phyloP scores from a whole-genome alignment of 306 rosid species.

The Nissolia schottii region DNA sequence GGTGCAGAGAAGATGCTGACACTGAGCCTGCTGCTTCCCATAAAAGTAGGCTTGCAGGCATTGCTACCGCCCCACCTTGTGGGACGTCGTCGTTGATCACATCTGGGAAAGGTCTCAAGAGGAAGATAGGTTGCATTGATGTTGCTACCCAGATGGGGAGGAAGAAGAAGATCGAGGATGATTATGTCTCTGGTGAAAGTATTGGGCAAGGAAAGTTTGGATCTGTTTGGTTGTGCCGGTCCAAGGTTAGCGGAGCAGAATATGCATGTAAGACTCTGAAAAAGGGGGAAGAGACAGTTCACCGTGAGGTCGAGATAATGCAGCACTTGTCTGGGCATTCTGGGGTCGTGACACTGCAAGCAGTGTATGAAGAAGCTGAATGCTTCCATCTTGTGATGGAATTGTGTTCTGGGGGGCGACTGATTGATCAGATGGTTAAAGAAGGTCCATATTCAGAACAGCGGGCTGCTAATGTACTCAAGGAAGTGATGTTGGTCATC shows the following conservation, averaged over 20 bases:
- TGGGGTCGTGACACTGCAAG: constrained; percentile 89
- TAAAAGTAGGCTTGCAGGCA: constrained; percentile 81
- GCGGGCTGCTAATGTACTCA: constrained; percentile 72
- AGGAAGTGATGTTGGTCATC: constrained; percentile 92
- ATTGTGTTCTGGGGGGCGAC: constrained; percentile 84
- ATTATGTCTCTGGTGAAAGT: constrained; percentile 61
- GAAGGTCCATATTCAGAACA: constrained; percentile 84
- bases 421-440: constrained; percentile 68
- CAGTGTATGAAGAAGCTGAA: constrained; percentile 85
- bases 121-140: constrained; percentile 98
- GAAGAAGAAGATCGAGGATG: constrained; percentile 87
- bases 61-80: constrained; percentile 94
- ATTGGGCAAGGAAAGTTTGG: constrained; percentile 97
- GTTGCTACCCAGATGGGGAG: constrained; percentile 94
- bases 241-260: constrained; percentile 64
- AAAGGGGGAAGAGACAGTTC: constrained; percentile 96
- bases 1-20: constrained; percentile 71
- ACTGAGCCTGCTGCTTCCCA: constrained; percentile 45
- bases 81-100: constrained; percentile 74
- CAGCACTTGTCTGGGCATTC: constrained; percentile 97
- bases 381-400: constrained; percentile 98
- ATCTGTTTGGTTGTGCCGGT: constrained; percentile 73
- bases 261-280: constrained; percentile 86
- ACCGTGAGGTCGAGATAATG: constrained; percentile 98
- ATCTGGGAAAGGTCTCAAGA: constrained; percentile 82